Evolutionary conservation across 202 grass and related monocot species (phyloP).

Genomic region (Alloteropsis angusta): DNA sequence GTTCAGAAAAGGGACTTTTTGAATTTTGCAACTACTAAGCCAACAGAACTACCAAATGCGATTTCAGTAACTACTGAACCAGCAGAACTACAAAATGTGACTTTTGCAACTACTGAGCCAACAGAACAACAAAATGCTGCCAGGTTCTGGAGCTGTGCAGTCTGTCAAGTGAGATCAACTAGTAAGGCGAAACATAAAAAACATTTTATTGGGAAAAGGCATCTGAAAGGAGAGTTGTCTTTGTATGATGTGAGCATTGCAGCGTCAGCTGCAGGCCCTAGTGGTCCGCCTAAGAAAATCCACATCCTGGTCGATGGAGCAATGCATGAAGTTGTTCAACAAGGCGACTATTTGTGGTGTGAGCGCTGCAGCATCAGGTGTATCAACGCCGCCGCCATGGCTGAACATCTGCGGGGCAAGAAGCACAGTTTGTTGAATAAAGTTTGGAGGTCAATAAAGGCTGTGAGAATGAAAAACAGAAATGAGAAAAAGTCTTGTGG

Average conservation of each 20-base stretch:
- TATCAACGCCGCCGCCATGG: constrained; percentile 32
- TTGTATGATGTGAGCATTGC: constrained; percentile 47
- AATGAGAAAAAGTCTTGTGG: neutral
- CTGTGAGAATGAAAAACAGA: constrained; percentile 10
- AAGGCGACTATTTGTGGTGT: constrained; percentile 46
- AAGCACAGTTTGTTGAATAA: constrained; percentile 42
- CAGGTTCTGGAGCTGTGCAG: constrained; percentile 45
- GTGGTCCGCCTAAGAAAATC: constrained; percentile 20
- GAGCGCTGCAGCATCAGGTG: constrained; percentile 46
- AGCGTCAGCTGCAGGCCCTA: constrained; percentile 21
- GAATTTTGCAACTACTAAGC: neutral
- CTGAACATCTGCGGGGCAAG: constrained; percentile 53
- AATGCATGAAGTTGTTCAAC: constrained; percentile 50
- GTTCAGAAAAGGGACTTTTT: constrained; percentile 37
- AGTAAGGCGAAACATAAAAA: constrained; percentile 25
- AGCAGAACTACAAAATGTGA: neutral
- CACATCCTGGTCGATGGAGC: constrained; percentile 41
- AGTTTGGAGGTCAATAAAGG: constrained; percentile 24
- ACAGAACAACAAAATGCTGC: constrained; percentile 21
- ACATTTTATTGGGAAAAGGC: constrained; percentile 52
- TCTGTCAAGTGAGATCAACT: constrained; percentile 41
- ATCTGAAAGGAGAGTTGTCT: constrained; percentile 27
- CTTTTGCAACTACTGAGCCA: constrained; percentile 2
- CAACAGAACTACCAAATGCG: neutral
- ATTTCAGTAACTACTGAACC: neutral